Percentiles rank a stretch among this genome's conserved stretches.
Evolutionary conservation across 2,329 filamentous ascomycete species (phyloP).

Genomic region (Fusarium sp.): DNA sequence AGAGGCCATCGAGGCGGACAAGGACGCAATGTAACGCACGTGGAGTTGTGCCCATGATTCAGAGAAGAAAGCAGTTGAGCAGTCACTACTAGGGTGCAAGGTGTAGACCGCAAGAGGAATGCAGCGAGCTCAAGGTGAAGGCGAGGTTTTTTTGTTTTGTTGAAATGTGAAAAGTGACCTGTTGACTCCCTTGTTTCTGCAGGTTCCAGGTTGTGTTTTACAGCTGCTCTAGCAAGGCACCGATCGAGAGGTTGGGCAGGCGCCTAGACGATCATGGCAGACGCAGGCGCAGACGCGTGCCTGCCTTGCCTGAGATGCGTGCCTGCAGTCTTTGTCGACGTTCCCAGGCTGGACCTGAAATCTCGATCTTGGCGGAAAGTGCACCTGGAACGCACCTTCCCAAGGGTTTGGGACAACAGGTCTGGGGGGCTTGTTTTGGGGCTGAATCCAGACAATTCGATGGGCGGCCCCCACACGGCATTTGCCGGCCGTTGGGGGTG

Average conservation of each 20-base stretch:
- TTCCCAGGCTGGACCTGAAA: slow-evolving; percentile 13
- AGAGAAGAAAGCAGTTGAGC: slow-evolving; percentile 12
- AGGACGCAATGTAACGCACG: slow-evolving; percentile 27
- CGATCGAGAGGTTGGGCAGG: not conserved
- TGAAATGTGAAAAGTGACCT: slow-evolving; percentile 5
- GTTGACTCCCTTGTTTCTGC: not conserved
- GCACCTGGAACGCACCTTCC: slow-evolving; percentile 9
- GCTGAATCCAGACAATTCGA: slow-evolving; percentile 34
- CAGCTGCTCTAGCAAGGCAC: not conserved
- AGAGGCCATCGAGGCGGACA: slow-evolving; percentile 12
- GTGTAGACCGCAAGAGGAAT: not conserved
- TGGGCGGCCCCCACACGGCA: slow-evolving; percentile 26
- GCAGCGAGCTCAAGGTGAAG: not conserved
- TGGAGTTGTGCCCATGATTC: slow-evolving; percentile 17
- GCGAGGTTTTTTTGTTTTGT: slow-evolving; percentile 1
- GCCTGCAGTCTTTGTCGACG: slow-evolving; percentile 19
- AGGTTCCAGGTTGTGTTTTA: slow-evolving; percentile 1
- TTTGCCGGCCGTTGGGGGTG: slow-evolving; percentile 33
- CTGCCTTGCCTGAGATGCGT: slow-evolving; percentile 1
- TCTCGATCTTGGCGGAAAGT: slow-evolving; percentile 34
- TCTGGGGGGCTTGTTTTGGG: slow-evolving; percentile 18
- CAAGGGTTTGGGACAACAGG: slow-evolving; percentile 33
- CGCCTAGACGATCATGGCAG: not conserved
- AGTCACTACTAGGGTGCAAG: slow-evolving; percentile 7
- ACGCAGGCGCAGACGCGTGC: not conserved